Conservation (phyloP, 495 filamentous ascomycete genomes). For the Letharia columbiana region DNA sequence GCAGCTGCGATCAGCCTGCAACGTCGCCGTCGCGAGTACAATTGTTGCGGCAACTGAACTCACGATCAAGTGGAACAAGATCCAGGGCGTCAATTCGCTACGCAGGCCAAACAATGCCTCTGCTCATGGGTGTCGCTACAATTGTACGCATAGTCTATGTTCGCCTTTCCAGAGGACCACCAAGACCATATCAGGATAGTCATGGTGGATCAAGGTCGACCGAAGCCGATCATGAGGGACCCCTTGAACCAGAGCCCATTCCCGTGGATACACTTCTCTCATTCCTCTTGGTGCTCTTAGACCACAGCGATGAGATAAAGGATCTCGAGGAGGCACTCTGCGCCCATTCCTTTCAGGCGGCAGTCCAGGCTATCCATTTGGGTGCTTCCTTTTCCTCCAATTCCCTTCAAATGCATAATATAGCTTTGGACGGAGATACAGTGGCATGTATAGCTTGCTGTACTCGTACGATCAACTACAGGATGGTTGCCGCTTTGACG, state of each 20-base stretch:
- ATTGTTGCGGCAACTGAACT: neutral
- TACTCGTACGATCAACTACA: no score
- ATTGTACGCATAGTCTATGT: neutral
- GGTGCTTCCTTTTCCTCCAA: no score
- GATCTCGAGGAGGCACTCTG: no score
- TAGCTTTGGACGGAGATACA: no score
- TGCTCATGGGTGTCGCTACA: neutral
- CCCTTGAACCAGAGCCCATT: neutral
- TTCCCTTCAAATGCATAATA: no score
- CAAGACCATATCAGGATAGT: neutral
- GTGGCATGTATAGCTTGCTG: no score
- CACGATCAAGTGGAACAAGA: neutral
- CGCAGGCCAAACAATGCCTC: neutral
- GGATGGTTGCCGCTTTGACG: no score
- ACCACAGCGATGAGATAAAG: no score
- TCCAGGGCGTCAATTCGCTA: neutral
- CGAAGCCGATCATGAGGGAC: no score
- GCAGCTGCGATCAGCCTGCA: neutral
- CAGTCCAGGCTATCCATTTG: no score
- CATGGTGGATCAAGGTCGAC: neutral
- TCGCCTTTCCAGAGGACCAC: neutral
- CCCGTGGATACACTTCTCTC: neutral
- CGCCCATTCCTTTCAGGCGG: no score
- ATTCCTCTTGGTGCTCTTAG: no score
- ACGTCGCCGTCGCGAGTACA: neutral